Conservation (phyloP, 805 yeast genomes). For the Kuraishia borneana region DNA sequence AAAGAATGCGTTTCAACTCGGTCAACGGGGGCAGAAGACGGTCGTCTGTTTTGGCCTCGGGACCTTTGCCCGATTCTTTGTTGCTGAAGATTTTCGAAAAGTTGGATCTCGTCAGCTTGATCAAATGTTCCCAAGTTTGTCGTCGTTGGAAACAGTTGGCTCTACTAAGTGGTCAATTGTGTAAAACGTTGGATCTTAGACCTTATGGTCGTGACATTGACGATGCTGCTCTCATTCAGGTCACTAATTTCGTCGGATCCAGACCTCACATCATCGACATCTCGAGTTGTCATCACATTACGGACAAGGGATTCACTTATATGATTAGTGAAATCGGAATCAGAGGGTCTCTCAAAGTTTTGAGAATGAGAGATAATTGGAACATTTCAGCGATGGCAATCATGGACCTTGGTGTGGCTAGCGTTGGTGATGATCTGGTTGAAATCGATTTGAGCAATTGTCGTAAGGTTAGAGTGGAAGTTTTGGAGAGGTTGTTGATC, state of each 20-base stretch:
- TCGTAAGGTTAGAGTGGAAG: slow-evolving; percentile 58
- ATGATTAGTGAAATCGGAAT: slow-evolving; percentile 64
- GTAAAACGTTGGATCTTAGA: slow-evolving; percentile 40
- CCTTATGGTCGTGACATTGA: slow-evolving; percentile 52
- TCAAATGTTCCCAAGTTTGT: slow-evolving; percentile 49
- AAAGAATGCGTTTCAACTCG: slow-evolving; percentile 36
- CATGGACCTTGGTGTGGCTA: slow-evolving; percentile 62
- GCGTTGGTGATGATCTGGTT: slow-evolving; percentile 46
- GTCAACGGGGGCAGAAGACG: slow-evolving; percentile 33
- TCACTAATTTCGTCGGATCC: slow-evolving; percentile 62
- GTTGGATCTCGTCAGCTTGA: slow-evolving; percentile 44
- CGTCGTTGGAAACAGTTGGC: slow-evolving; percentile 60
- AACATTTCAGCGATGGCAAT: slow-evolving; percentile 73
- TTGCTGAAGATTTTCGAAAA: slow-evolving; percentile 41
- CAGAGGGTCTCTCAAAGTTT: slow-evolving; percentile 39
- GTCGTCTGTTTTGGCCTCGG: slow-evolving; percentile 45
- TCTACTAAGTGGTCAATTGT: slow-evolving; percentile 42
- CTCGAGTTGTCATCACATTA: slow-evolving; percentile 66
- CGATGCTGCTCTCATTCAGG: slow-evolving; percentile 44
- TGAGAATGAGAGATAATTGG: slow-evolving; percentile 65
- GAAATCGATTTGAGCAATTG: slow-evolving; percentile 64
- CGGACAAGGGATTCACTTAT: slow-evolving; percentile 65
- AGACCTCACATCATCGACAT: slow-evolving; percentile 51
- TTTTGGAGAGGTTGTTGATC: slow-evolving; percentile 59
- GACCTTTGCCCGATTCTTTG: slow-evolving; percentile 52